Evolutionary conservation across 208 protist genomes (phyloP), one percentile per base, ranked within the genome.

Genomic region (Herpetomonas tarakana): DNA sequence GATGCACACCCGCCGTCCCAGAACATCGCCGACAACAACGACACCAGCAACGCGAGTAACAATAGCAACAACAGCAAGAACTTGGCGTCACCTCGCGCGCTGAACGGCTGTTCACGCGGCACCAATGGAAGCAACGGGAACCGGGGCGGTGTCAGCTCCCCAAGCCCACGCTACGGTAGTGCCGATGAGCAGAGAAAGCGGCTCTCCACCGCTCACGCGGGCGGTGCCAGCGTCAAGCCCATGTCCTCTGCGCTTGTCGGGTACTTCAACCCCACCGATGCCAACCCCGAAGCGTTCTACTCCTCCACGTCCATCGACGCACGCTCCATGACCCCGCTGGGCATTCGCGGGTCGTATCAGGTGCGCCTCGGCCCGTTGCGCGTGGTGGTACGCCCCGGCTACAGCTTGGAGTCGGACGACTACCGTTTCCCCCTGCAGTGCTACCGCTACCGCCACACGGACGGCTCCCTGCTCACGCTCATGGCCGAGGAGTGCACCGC

Each of bases 371-470:
- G 61, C 25, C 61, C 62, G 25, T 70, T 89, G 47, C 62, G 44
- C 38, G 56, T 76, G 9, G 47, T 27, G 28, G 24, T 86, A 11
- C 19, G 61, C 1, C 52, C 44, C 12, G 61, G 45, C 44, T 89
- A 77, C 59, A 58, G 31, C 0, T 26, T 64, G 52, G 75, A 83
- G 50, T 39, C 59, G 12, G 35, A 49, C 24, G 35, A 51, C 19
- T 70, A 70, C 41, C 55, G 67, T n/a, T 81, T 83, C 58, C 83
- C 83, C 1, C 53, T 86, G 2, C 66, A 81, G 27, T 50, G 74
- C 35, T 47, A 66, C 28, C 63, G 65, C 35, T 89, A 77, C 55
- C 25, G 77, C n/a, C 83, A 89, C 73, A 47, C 38, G 47, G 83
- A 89, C 45, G 69, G 83, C 29, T 83, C 78, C 19, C 65, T 57